phyloP scores from a whole-genome alignment of 768 basidiomycete genomes.

The Leucosporidium yakuticum region DNA sequence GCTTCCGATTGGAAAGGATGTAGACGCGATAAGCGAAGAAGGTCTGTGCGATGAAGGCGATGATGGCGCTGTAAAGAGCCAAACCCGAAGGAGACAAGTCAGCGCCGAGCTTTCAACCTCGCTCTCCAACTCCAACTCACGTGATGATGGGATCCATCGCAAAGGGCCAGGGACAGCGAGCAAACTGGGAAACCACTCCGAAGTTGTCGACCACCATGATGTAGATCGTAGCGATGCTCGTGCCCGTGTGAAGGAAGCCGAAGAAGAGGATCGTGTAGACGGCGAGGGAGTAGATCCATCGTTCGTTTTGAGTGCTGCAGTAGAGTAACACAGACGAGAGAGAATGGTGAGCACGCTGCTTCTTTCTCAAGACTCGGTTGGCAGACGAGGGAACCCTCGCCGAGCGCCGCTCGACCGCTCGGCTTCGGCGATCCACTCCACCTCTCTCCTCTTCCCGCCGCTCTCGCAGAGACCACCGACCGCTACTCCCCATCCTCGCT shows the following conservation, averaged over 20 bases:
- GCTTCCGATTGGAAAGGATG: neutral
- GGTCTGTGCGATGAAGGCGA: neutral
- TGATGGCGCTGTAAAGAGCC: neutral
- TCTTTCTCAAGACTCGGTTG: neutral
- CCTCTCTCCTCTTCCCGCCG: too few species aligned
- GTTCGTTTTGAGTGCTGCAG: neutral
- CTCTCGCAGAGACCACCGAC: too few species aligned
- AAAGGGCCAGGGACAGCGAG: neutral
- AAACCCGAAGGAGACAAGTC: neutral
- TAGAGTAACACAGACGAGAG: neutral
- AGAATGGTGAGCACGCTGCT: neutral
- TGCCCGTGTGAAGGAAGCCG: neutral
- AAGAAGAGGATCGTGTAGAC: neutral
- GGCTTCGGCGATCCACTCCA: too few species aligned
- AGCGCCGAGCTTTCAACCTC: neutral
- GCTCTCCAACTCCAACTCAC: neutral
- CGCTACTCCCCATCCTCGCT: too few species aligned
- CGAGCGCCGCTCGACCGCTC: neutral
- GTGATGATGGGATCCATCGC: neutral
- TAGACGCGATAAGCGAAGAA: neutral
- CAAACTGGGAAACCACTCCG: too few species aligned
- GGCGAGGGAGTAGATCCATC: neutral
- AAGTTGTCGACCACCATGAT: neutral
- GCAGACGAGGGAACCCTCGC: neutral
- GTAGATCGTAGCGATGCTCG: neutral